Percentiles rank a stretch among this genome's conserved stretches.
These are phyloP conservation scores for Penicillium frequentans DNA, from an alignment of 2,329 filamentous ascomycete species.

Conservation along the genomic window DNA sequence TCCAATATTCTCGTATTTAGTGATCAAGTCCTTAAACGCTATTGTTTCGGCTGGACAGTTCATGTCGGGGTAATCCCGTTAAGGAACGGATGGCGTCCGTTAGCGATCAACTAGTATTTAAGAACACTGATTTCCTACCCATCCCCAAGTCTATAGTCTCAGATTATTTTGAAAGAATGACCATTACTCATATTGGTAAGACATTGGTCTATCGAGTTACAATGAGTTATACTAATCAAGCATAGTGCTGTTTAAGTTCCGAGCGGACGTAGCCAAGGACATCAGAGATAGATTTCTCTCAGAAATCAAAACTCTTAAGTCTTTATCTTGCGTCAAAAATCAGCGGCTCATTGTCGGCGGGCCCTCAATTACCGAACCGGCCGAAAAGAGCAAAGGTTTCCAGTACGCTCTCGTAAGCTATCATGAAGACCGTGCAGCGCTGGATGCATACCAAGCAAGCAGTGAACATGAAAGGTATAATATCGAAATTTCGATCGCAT, in stretches of 20 bases:
- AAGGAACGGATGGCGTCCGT: neutral
- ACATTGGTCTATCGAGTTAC: too few relatives aligned
- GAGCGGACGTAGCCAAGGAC: constrained; percentile 40
- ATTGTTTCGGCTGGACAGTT: neutral
- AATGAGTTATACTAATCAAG: neutral
- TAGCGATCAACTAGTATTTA: neutral
- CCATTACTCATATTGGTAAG: constrained; percentile 27
- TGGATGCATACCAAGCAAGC: constrained; percentile 55
- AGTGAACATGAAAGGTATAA: constrained; percentile 52
- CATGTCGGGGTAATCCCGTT: neutral
- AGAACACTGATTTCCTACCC: neutral
- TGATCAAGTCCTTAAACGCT: neutral
- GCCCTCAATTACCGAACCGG: constrained; percentile 54
- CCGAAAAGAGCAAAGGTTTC: constrained; percentile 55
- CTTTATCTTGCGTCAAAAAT: constrained; percentile 50
- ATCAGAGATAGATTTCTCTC: constrained; percentile 49
- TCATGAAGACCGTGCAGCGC: constrained; percentile 46
- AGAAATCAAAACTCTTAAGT: constrained; percentile 52
- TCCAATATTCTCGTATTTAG: too few relatives aligned
- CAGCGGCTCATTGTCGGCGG: constrained; percentile 54
- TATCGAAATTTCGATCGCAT: neutral
- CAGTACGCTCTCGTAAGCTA: constrained; percentile 55
- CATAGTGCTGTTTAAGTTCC: constrained; percentile 54
- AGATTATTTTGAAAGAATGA: constrained; percentile 15
- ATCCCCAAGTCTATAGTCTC: neutral